Evolutionary conservation across 2,329 filamentous ascomycete genomes (phyloP).

Genomic region (Sporothrix luriei): DNA sequence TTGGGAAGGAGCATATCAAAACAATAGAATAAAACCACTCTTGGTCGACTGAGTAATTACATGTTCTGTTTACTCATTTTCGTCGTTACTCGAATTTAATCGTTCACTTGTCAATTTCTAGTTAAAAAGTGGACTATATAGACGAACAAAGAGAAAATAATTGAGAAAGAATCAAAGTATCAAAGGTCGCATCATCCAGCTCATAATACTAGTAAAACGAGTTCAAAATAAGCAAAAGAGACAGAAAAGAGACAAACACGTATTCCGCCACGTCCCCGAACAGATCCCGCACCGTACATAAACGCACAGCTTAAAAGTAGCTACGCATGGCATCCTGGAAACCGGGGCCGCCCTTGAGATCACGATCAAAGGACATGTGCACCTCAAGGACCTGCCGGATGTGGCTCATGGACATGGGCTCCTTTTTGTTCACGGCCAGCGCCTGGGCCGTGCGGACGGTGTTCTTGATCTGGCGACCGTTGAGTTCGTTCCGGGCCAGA

Average conservation of each 20-base stretch:
- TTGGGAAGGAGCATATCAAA: neutral
- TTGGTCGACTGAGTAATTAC: too few relatives aligned
- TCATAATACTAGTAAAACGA: neutral
- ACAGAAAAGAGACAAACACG: neutral
- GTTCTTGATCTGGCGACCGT: constrained; percentile 79
- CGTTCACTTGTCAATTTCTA: too few relatives aligned
- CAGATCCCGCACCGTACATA: neutral
- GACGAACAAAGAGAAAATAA: too few relatives aligned
- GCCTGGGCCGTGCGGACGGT: constrained; percentile 80
- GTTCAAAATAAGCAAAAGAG: neutral
- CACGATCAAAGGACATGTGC: constrained; percentile 77
- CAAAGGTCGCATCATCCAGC: too few relatives aligned
- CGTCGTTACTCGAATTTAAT: too few relatives aligned
- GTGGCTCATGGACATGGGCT: constrained; percentile 73
- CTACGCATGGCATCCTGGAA: constrained; percentile 84
- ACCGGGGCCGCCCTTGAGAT: constrained; percentile 77
- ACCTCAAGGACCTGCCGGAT: constrained; percentile 83
- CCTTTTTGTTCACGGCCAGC: constrained; percentile 73
- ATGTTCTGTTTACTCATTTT: too few relatives aligned
- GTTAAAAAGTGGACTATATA: too few relatives aligned
- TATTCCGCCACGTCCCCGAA: too few relatives aligned
- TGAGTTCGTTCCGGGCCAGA: constrained; percentile 67
- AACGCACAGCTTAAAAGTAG: constrained; percentile 57
- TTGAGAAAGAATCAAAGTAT: too few relatives aligned
- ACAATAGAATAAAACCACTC: too few relatives aligned